These are phyloP conservation scores for Sanguinoderma infundibulare DNA, from an alignment of 1,284 basidiomycete species.

Conservation along the genomic window DNA sequence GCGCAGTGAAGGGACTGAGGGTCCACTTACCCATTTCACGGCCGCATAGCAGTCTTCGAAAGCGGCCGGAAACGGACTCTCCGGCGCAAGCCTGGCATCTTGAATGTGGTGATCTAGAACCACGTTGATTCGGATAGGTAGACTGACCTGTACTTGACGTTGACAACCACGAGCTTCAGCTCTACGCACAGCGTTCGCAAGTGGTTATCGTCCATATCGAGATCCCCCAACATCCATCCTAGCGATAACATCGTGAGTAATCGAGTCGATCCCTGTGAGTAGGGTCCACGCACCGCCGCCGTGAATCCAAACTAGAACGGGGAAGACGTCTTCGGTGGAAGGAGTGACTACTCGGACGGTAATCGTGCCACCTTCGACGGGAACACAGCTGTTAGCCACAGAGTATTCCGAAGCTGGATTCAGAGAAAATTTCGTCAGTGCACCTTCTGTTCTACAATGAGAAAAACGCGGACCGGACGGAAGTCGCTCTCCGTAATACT, in stretches of 20 bases:
- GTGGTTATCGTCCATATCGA: slow-evolving; percentile 25
- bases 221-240: slow-evolving; percentile 20
- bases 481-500: background rate
- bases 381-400: background rate
- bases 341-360: background rate
- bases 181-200: slow-evolving; percentile 26
- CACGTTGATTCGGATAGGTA: background rate
- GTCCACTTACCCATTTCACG: slow-evolving; percentile 26
- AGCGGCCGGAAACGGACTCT: slow-evolving; percentile 24
- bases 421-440: background rate
- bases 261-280: too few species aligned
- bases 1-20: background rate
- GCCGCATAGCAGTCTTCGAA: slow-evolving; percentile 26
- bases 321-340: background rate
- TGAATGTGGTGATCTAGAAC: too few species aligned
- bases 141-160: slow-evolving; percentile 28
- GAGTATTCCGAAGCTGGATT: background rate
- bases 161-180: slow-evolving; percentile 23
- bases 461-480: background rate
- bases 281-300: background rate
- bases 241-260: background rate
- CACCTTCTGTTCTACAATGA: background rate
- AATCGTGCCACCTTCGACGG: background rate
- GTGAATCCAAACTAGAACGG: background rate
- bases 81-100: slow-evolving; percentile 18